These are phyloP conservation scores for Komagataella ulmi DNA, from an alignment of 805 yeast genomes.

Conservation along the genomic window DNA sequence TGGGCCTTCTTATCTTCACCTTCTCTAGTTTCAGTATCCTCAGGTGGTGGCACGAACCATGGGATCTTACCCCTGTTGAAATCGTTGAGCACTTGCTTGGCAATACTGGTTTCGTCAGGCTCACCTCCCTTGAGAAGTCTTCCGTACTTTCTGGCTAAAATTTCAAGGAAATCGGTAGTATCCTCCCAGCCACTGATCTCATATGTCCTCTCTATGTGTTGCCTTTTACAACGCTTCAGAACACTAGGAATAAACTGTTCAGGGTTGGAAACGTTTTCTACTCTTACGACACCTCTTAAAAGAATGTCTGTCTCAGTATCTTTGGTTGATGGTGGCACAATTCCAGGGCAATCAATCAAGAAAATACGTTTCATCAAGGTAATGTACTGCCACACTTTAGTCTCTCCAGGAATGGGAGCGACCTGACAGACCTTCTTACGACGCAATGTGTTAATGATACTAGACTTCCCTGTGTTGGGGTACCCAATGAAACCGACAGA, in stretches of 20 bases:
- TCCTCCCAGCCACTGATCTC: constrained; percentile 85
- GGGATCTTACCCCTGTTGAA: constrained; percentile 97
- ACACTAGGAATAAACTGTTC: constrained; percentile 91
- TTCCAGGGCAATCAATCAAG: constrained; percentile 96
- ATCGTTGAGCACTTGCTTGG: constrained; percentile 83
- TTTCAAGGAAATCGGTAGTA: constrained; percentile 72
- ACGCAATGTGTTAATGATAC: constrained; percentile 86
- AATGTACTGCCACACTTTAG: constrained; percentile 98
- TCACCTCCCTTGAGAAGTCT: constrained; percentile 93
- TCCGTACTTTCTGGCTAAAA: constrained; percentile 87
- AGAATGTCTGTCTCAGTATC: constrained; percentile 87
- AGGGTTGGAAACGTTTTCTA: constrained; percentile 92
- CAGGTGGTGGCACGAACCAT: constrained; percentile 94
- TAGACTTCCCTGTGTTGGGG: constrained; percentile 97
- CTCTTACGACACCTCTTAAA: constrained; percentile 95
- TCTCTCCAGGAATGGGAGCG: constrained; percentile 98
- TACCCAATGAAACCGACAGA: constrained; percentile 97
- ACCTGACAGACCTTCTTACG: constrained; percentile 93
- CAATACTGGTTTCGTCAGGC: constrained; percentile 89
- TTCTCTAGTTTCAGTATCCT: constrained; percentile 42
- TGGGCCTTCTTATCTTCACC: constrained; percentile 46
- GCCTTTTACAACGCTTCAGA: constrained; percentile 70
- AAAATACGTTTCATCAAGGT: constrained; percentile 93
- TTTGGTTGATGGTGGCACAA: constrained; percentile 87
- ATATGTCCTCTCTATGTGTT: constrained; percentile 90